Conservation (phyloP, 495 filamentous ascomycete species). For the Tuber magnatum region DNA sequence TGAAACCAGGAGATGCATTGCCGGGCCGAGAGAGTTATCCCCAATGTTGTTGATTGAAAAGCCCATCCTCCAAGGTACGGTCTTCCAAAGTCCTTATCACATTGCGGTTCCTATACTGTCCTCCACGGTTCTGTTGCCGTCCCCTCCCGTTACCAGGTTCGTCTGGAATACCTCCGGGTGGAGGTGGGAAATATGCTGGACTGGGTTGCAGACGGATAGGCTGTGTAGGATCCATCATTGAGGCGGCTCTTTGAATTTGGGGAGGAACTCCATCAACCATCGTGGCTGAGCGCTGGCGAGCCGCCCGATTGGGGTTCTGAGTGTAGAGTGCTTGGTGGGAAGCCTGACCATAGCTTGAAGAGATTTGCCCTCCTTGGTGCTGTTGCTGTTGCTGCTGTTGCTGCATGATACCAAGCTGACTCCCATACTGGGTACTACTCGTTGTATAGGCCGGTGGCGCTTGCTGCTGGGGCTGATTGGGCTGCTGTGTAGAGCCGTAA, state of each 20-base stretch:
- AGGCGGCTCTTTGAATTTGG: constrained; percentile 90
- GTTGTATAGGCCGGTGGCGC: constrained; percentile 82
- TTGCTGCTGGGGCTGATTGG: constrained; percentile 51
- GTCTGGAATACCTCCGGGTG: constrained; percentile 57
- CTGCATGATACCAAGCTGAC: constrained; percentile 63
- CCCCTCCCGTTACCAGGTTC: constrained; percentile 57
- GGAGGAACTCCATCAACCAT: constrained; percentile 93
- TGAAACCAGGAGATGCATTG: not conserved
- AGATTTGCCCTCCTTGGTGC: constrained; percentile 59
- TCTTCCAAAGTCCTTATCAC: constrained; percentile 94
- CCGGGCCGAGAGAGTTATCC: constrained; percentile 12
- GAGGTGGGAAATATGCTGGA: constrained; percentile 94
- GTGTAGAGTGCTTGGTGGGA: constrained; percentile 62
- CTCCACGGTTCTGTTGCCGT: constrained; percentile 66
- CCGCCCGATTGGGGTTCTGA: constrained; percentile 74
- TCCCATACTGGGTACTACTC: constrained; percentile 50
- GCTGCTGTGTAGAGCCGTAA: constrained; percentile 25
- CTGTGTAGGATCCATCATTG: constrained; percentile 88
- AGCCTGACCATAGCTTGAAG: constrained; percentile 42
- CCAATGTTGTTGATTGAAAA: constrained; percentile 59
- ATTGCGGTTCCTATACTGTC: constrained; percentile 63
- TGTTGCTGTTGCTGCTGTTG: constrained; percentile 33
- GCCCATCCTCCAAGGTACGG: constrained; percentile 82
- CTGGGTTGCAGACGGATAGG: constrained; percentile 93
- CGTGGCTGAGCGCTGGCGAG: constrained; percentile 84